These are phyloP conservation scores for Staphylotrichum tortipilum DNA, from an alignment of 495 filamentous ascomycete species.

Conservation along the genomic window DNA sequence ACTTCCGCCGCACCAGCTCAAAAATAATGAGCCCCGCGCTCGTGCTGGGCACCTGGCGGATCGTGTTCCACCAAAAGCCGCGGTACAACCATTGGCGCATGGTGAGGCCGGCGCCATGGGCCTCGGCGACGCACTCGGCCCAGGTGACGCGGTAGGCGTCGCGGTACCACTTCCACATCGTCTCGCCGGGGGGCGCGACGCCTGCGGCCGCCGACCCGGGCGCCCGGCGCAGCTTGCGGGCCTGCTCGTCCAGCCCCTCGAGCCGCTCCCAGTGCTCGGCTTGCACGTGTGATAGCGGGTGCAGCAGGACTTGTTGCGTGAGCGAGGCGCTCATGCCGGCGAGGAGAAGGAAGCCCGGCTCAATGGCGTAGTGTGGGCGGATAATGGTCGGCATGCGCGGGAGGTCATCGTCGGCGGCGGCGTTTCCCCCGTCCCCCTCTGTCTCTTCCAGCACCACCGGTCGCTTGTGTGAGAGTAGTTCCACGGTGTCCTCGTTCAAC, in stretches of 20 bases:
- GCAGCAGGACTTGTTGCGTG: slow-evolving; percentile 67
- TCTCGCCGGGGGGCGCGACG: slow-evolving; percentile 23
- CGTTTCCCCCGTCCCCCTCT: slow-evolving; percentile 2
- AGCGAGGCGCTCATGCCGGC: slow-evolving; percentile 71
- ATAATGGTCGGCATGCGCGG: slow-evolving; percentile 49
- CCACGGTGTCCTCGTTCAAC: slow-evolving; percentile 34
- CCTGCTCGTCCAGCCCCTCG: slow-evolving; percentile 60
- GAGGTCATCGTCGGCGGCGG: no score
- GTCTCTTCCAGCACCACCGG: slow-evolving; percentile 17
- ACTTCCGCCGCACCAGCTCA: slow-evolving; percentile 74
- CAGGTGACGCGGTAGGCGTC: slow-evolving; percentile 70
- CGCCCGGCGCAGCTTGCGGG: slow-evolving; percentile 38
- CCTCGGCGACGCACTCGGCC: slow-evolving; percentile 56
- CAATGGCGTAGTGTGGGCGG: slow-evolving; percentile 75
- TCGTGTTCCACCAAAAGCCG: slow-evolving; percentile 64
- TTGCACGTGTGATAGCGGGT: slow-evolving; percentile 69
- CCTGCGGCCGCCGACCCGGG: background rate
- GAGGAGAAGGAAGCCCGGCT: slow-evolving; percentile 70
- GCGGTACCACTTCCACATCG: slow-evolving; percentile 59
- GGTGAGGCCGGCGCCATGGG: slow-evolving; percentile 48
- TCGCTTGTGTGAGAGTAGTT: slow-evolving; percentile 33
- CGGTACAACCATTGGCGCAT: slow-evolving; percentile 67
- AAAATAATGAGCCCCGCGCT: slow-evolving; percentile 86
- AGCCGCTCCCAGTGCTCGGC: slow-evolving; percentile 68
- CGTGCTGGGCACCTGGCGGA: slow-evolving; percentile 79